Evolutionary conservation across 2,329 filamentous ascomycete genomes (phyloP).

Genomic region (Scytalidium sp.): DNA sequence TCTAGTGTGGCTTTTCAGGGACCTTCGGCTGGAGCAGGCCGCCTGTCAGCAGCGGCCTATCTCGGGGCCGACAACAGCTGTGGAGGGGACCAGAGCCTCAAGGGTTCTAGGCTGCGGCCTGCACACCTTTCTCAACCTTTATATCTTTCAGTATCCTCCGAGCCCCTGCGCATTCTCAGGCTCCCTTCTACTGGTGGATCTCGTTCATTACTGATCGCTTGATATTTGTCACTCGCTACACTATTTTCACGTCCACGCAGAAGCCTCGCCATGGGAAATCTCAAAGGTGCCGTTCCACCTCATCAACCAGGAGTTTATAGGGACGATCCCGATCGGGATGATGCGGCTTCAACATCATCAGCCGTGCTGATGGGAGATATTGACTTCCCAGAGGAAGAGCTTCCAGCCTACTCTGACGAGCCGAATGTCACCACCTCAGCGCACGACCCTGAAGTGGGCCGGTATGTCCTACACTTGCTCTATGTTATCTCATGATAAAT

Average conservation of each 20-base stretch:
- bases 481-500: neutral
- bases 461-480: neutral
- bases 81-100: neutral
- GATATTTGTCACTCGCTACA: neutral
- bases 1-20: too few relatives aligned
- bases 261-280: neutral
- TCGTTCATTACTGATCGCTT: too few relatives aligned
- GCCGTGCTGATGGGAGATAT: slow-evolving; percentile 17
- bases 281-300: neutral
- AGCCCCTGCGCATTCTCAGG: neutral
- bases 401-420: slow-evolving; percentile 15
- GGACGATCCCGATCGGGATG: slow-evolving; percentile 16
- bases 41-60: neutral
- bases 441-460: neutral
- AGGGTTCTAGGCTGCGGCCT: too few relatives aligned
- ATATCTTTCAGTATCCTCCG: neutral
- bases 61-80: neutral
- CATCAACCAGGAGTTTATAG: slow-evolving; percentile 10
- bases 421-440: neutral
- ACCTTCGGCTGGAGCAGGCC: neutral
- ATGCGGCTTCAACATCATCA: slow-evolving; percentile 20
- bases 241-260: neutral
- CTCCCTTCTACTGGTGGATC: neutral
- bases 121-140: neutral
- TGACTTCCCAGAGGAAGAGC: slow-evolving; percentile 16